Conservation (phyloP, 1,284 basidiomycete species). For the Microbotryum scabiosae region DNA sequence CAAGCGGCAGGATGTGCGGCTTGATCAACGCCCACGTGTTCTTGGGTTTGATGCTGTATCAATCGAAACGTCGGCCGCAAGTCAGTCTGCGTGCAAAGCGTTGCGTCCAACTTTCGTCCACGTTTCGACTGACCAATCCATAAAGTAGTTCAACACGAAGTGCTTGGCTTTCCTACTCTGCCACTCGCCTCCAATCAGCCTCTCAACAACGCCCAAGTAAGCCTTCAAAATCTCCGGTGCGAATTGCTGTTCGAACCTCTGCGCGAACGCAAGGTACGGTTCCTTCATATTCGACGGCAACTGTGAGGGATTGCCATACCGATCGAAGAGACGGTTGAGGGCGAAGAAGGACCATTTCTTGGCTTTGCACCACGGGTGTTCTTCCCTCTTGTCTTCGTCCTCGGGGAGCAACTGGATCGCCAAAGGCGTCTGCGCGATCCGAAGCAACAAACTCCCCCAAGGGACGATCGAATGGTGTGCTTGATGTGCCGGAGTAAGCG, state of each 20-base stretch:
- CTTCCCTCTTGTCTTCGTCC: conserved; percentile 63
- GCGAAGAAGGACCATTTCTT: conserved; percentile 82
- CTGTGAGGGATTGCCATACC: conserved; percentile 72
- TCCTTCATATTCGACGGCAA: conserved; percentile 60
- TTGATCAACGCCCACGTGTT: conserved; percentile 75
- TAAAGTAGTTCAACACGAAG: conserved; percentile 70
- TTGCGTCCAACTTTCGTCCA: too few species aligned
- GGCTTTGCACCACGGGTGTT: conserved; percentile 72
- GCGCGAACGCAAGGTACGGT: conserved; percentile 57
- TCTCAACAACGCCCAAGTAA: conserved; percentile 65
- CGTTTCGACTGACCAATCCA: conserved; percentile 59
- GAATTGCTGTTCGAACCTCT: conserved; percentile 65
- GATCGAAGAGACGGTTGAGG: conserved; percentile 41
- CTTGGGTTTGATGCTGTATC: conserved; percentile 71
- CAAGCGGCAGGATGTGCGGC: conserved; percentile 64
- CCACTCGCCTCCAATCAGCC: conserved; percentile 60
- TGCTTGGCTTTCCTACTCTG: conserved; percentile 70
- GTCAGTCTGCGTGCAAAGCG: background rate
- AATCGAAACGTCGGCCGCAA: background rate
- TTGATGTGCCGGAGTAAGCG: conserved; percentile 64
- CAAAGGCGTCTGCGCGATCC: conserved; percentile 59
- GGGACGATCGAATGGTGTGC: conserved; percentile 60
- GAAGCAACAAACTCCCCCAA: conserved; percentile 74
- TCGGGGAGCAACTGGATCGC: conserved; percentile 57
- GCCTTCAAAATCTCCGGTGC: conserved; percentile 74